These are phyloP conservation scores for Nannizziopsis arthrosporioides DNA, from an alignment of 2,329 filamentous ascomycete species.

Conservation along the genomic window DNA sequence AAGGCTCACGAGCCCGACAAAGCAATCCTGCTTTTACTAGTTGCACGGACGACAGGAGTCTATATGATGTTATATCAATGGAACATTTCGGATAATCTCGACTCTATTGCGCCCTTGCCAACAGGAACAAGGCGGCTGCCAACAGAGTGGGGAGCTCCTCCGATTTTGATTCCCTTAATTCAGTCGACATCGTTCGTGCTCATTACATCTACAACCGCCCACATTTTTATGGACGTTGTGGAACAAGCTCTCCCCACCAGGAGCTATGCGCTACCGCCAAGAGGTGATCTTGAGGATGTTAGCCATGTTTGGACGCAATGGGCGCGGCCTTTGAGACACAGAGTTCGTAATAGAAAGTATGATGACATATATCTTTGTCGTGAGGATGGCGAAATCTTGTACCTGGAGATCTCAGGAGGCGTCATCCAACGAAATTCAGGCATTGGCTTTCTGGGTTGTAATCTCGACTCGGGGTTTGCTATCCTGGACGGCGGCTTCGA, in stretches of 20 bases:
- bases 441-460: conserved; percentile 58
- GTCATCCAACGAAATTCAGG: conserved; percentile 45
- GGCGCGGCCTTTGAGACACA: conserved; percentile 62
- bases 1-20: conserved; percentile 52
- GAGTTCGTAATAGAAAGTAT: conserved; percentile 48
- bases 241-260: conserved; percentile 19
- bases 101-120: conserved; percentile 20
- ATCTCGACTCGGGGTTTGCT: conserved; percentile 71
- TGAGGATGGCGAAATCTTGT: conserved; percentile 72
- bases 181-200: conserved; percentile 60
- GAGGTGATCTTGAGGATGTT: conserved; percentile 18
- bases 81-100: conserved; percentile 35
- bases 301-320: conserved; percentile 68
- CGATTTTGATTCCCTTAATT: conserved; percentile 60
- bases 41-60: conserved; percentile 35
- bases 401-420: conserved; percentile 51
- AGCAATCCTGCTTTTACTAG: conserved; percentile 62
- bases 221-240: conserved; percentile 35
- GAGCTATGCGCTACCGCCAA: conserved; percentile 23
- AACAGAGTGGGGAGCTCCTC: conserved; percentile 44
- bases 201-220: conserved; percentile 50
- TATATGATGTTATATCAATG: conserved; percentile 43
- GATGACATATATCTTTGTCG: conserved; percentile 78
- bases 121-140: conserved; percentile 23
- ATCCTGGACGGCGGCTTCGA: conserved; percentile 51